Evolutionary conservation across 1,284 basidiomycete species (phyloP).

Genomic region (Malassezia nana): DNA sequence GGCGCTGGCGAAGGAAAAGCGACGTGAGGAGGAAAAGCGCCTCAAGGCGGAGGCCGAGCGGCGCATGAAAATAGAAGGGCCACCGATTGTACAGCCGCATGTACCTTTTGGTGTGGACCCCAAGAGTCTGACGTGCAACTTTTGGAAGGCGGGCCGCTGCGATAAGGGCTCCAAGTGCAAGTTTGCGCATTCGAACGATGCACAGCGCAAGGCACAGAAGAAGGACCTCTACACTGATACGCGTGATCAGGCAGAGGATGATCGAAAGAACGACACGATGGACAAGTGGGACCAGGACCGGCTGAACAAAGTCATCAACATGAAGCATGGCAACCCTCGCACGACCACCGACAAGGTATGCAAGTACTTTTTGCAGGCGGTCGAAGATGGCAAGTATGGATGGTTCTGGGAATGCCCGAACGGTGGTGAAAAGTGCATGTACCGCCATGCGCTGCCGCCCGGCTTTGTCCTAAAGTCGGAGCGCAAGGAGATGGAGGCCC

Average conservation of each 20-base stretch:
- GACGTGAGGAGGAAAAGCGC: conserved; percentile 69
- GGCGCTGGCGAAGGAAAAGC: conserved; percentile 64
- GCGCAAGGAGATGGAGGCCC: conserved; percentile 56
- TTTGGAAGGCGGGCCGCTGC: conserved; percentile 31
- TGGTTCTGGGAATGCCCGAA: conserved; percentile 66
- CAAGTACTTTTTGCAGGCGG: conserved; percentile 92
- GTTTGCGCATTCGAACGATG: conserved; percentile 71
- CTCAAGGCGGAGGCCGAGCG: conserved; percentile 75
- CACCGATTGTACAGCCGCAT: conserved; percentile 54
- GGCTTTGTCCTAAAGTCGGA: conserved; percentile 76
- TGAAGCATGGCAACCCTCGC: conserved; percentile 79
- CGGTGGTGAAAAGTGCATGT: conserved; percentile 69
- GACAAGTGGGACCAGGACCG: conserved; percentile 96
- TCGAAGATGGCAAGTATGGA: conserved; percentile 80
- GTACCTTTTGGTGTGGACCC: conserved; percentile 74
- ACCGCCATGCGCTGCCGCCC: conserved; percentile 86
- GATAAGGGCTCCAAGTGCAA: conserved; percentile 63
- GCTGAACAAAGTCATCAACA: conserved; percentile 70
- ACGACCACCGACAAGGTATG: conserved; percentile 90
- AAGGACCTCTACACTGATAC: conserved; percentile 87
- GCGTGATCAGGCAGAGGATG: conserved; percentile 54
- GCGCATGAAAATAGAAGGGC: conserved; percentile 50
- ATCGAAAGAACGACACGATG: conserved; percentile 76
- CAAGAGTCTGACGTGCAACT: conserved; percentile 35
- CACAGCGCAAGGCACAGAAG: conserved; percentile 87